Conservation (phyloP, 371 early-diverging fungal species). For the Zancudomyces culisetae region DNA sequence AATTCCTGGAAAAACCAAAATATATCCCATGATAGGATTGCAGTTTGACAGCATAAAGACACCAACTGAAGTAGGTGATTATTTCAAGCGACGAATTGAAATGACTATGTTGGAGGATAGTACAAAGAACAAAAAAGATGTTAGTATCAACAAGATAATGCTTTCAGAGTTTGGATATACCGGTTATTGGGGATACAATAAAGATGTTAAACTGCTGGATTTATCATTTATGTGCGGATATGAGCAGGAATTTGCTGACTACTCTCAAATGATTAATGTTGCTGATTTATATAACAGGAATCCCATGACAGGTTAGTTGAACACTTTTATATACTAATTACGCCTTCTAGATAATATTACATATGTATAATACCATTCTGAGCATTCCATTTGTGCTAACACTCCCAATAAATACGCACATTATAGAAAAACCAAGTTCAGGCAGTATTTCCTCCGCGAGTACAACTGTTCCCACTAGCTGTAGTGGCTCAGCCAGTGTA, state of each 20-base stretch:
- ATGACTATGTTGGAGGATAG: not conserved
- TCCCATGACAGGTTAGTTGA: not conserved
- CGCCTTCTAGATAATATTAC: too few relatives aligned
- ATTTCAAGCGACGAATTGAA: not conserved
- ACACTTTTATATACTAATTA: too few relatives aligned
- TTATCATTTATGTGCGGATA: not conserved
- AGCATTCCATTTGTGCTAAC: too few relatives aligned
- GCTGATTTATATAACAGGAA: not conserved
- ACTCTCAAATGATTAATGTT: not conserved
- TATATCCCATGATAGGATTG: constrained; percentile 1
- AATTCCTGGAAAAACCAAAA: constrained; percentile 2
- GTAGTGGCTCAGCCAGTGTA: too few relatives aligned
- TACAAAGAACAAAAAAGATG: not conserved
- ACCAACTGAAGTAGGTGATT: not conserved
- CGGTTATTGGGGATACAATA: not conserved
- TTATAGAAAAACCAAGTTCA: too few relatives aligned
- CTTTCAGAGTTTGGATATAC: not conserved
- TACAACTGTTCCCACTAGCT: too few relatives aligned
- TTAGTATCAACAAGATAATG: not conserved
- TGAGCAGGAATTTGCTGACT: not conserved
- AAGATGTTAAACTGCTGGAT: not conserved
- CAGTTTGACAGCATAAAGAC: not conserved
- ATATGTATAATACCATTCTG: too few relatives aligned
- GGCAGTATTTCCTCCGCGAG: too few relatives aligned
- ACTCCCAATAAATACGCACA: too few relatives aligned